These are phyloP conservation scores for Aspergillus thermomutatus DNA, from an alignment of 2,329 filamentous ascomycete genomes.

Conservation along the genomic window DNA sequence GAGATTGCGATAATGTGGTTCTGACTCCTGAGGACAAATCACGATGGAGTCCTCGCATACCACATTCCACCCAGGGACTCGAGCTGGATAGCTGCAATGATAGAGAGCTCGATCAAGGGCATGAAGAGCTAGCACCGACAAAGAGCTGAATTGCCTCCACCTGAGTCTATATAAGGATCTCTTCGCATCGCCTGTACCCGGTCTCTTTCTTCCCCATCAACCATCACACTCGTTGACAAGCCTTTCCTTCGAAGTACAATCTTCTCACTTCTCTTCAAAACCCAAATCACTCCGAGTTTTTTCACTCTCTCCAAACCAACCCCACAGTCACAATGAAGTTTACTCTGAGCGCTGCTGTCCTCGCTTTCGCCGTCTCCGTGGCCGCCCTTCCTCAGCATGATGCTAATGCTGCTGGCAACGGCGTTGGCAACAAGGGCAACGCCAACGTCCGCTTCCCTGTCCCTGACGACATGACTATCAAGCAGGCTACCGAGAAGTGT, in stretches of 20 bases:
- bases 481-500: constrained; percentile 39
- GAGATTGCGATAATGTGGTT: not conserved
- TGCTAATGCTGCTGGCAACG: constrained; percentile 22
- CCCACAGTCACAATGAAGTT: constrained; percentile 38
- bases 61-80: constrained; percentile 28
- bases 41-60: constrained; percentile 19
- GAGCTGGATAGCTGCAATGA: constrained; percentile 6
- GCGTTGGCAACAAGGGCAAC: constrained; percentile 31
- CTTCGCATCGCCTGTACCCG: constrained; percentile 11
- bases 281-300: constrained; percentile 5
- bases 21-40: not conserved
- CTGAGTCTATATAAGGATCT: constrained; percentile 32
- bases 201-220: constrained; percentile 25
- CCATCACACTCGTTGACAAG: constrained; percentile 29
- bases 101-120: constrained; percentile 8
- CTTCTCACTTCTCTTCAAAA: constrained; percentile 9
- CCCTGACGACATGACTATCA: constrained; percentile 29
- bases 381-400: constrained; percentile 26
- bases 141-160: constrained; percentile 20
- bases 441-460: constrained; percentile 33
- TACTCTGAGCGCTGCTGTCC: constrained; percentile 30
- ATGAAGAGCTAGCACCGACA: constrained; percentile 6
- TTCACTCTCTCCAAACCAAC: constrained; percentile 29
- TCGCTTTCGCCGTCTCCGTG: constrained; percentile 33
- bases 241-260: constrained; percentile 26